phyloP scores from a whole-genome alignment of 768 basidiomycete species.

The Lentinula aciculospora region DNA sequence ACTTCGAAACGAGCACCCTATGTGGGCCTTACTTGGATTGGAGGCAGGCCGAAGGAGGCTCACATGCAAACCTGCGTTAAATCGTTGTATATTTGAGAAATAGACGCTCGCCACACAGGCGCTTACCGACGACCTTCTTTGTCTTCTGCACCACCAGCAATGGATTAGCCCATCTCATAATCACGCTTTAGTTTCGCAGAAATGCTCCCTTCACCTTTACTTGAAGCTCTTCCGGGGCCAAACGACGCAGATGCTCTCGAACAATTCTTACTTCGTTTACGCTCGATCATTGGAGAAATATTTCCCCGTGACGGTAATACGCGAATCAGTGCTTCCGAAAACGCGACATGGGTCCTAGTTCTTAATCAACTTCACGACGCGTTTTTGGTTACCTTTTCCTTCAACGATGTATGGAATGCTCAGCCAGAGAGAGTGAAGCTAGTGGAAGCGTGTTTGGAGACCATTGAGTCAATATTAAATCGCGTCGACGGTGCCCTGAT shows the following conservation, averaged over 20 bases:
- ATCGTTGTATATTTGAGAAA: too few relatives aligned
- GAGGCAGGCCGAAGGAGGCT: too few relatives aligned
- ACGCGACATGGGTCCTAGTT: neutral
- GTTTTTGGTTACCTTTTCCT: slow-evolving; percentile 1
- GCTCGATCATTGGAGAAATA: neutral
- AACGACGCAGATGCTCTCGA: neutral
- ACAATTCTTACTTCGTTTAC: neutral
- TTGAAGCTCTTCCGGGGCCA: neutral
- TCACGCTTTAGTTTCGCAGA: neutral
- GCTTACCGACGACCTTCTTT: too few relatives aligned
- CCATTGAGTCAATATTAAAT: neutral
- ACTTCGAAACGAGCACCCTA: too few relatives aligned
- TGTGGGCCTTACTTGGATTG: too few relatives aligned
- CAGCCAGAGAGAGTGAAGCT: neutral
- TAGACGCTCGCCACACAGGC: too few relatives aligned
- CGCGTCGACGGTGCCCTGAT: slow-evolving; percentile 2
- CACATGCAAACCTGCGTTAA: too few relatives aligned
- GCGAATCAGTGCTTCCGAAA: neutral
- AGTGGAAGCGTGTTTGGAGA: neutral
- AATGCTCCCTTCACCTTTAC: neutral
- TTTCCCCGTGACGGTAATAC: neutral
- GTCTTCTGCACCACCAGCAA: neutral
- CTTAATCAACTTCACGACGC: neutral
- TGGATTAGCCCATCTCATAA: neutral
- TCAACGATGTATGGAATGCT: slow-evolving; percentile 5